These are phyloP conservation scores for Sarocladiaceae sp. DNA, from an alignment of 2,329 filamentous ascomycete genomes.

Conservation along the genomic window DNA sequence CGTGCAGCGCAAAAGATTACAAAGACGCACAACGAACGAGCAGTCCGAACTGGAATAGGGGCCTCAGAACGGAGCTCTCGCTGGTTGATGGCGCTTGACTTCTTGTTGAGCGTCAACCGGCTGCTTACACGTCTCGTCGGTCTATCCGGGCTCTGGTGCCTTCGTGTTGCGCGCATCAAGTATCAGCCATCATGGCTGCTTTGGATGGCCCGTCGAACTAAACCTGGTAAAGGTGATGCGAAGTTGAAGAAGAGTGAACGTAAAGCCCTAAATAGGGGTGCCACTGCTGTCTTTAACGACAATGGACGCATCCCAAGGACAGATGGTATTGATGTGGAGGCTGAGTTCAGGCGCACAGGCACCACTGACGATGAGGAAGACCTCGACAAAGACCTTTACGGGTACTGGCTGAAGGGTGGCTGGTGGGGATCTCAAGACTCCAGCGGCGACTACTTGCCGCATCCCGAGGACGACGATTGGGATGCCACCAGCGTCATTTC, in stretches of 20 bases:
- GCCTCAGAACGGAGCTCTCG: constrained; percentile 71
- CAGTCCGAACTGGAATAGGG: constrained; percentile 62
- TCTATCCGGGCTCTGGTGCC: constrained; percentile 45
- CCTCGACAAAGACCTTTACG: constrained; percentile 70
- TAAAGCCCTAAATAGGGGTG: neutral
- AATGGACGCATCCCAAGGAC: constrained; percentile 43
- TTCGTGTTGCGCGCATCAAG: constrained; percentile 38
- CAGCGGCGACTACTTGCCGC: constrained; percentile 69
- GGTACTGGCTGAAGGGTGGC: constrained; percentile 76
- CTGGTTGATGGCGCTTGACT: constrained; percentile 70
- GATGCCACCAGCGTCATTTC: constrained; percentile 81
- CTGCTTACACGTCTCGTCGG: constrained; percentile 27
- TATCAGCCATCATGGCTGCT: constrained; percentile 46
- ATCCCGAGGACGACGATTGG: constrained; percentile 49
- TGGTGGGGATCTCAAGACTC: constrained; percentile 79
- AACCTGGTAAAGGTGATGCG: constrained; percentile 17
- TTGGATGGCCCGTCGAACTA: constrained; percentile 40
- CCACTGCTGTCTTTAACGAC: constrained; percentile 28
- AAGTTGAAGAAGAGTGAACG: constrained; percentile 10
- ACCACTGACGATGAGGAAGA: constrained; percentile 50
- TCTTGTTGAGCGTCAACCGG: constrained; percentile 64
- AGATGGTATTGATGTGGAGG: constrained; percentile 72
- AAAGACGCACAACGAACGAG: constrained; percentile 40
- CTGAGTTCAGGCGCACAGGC: constrained; percentile 60
- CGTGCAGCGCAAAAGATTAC: constrained; percentile 55